phyloP scores from a whole-genome alignment of 1,284 basidiomycete genomes.

The Rhodotorula sp. region DNA sequence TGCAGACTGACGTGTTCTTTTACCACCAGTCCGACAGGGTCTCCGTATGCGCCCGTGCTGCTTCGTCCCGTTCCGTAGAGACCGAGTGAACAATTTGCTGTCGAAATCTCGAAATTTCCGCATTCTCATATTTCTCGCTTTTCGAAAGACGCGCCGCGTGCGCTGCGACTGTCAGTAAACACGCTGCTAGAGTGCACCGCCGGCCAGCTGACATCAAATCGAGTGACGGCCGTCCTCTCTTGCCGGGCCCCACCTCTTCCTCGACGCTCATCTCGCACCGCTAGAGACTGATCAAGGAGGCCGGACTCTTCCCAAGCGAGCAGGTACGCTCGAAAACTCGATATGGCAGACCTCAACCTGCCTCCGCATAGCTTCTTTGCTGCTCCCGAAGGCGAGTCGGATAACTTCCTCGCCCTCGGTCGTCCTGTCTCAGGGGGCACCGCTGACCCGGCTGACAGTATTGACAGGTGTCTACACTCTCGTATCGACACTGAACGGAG shows the following conservation, averaged over 20 bases:
- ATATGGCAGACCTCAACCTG: constrained; percentile 9
- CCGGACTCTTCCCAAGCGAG: too few relatives aligned
- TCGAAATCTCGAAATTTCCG: too few relatives aligned
- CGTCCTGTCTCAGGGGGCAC: neutral
- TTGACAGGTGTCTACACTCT: constrained; percentile 33
- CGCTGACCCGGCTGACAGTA: neutral
- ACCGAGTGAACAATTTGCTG: too few relatives aligned
- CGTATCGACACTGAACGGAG: constrained; percentile 19
- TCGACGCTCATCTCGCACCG: too few relatives aligned
- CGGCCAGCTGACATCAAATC: too few relatives aligned
- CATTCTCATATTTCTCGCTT: too few relatives aligned
- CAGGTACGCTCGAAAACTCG: neutral
- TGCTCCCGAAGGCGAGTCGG: constrained; percentile 31
- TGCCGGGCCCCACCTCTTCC: too few relatives aligned
- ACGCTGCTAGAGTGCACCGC: too few relatives aligned
- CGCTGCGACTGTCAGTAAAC: too few relatives aligned
- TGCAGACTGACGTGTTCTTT: neutral
- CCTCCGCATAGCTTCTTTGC: constrained; percentile 33
- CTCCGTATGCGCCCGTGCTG: neutral
- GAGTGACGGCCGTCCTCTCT: too few relatives aligned
- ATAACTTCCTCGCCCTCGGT: constrained; percentile 3
- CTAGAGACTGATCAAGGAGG: too few relatives aligned
- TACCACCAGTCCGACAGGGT: neutral
- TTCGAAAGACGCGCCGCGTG: too few relatives aligned
- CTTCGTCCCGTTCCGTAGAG: neutral